A percentile compares a stretch with the other conserved stretches of the same genome.
phyloP scores from a whole-genome alignment of 371 early-diverging fungal genomes.

The Lichtheimia ramosa region DNA sequence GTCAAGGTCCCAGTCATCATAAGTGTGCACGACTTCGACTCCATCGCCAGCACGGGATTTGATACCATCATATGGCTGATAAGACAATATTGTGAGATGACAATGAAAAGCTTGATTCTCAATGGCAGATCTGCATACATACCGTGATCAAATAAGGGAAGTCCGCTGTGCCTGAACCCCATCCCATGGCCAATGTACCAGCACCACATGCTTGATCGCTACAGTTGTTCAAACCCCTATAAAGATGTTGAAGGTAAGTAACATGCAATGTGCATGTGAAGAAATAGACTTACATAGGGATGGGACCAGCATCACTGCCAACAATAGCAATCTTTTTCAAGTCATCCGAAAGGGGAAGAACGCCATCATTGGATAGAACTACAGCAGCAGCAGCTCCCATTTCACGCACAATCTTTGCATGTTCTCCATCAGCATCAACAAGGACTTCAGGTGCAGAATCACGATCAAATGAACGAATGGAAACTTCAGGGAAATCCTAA shows the following conservation, averaged over 20 bases:
- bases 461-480: constrained; percentile 26
- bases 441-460: constrained; percentile 24
- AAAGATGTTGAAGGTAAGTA: neutral
- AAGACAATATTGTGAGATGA: neutral
- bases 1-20: constrained; percentile 26
- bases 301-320: constrained; percentile 48
- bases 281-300: constrained; percentile 20
- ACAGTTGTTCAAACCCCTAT: constrained; percentile 20
- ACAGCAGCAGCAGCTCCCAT: constrained; percentile 56
- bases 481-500: constrained; percentile 39
- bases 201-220: constrained; percentile 22
- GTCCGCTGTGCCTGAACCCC: constrained; percentile 65
- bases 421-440: constrained; percentile 34
- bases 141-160: constrained; percentile 58
- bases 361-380: constrained; percentile 41
- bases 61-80: constrained; percentile 40
- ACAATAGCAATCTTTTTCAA: constrained; percentile 43
- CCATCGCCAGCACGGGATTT: constrained; percentile 26
- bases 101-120: neutral
- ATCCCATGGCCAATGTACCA: constrained; percentile 64
- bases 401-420: constrained; percentile 29
- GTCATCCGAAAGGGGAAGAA: constrained; percentile 33
- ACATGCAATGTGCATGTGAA: neutral
- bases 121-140: constrained; percentile 2
- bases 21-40: constrained; percentile 21